Evolutionary conservation across 108 stramenopile species (phyloP), one percentile per base, ranked within the genome.

Genomic region (Skeletonema tropicum): DNA sequence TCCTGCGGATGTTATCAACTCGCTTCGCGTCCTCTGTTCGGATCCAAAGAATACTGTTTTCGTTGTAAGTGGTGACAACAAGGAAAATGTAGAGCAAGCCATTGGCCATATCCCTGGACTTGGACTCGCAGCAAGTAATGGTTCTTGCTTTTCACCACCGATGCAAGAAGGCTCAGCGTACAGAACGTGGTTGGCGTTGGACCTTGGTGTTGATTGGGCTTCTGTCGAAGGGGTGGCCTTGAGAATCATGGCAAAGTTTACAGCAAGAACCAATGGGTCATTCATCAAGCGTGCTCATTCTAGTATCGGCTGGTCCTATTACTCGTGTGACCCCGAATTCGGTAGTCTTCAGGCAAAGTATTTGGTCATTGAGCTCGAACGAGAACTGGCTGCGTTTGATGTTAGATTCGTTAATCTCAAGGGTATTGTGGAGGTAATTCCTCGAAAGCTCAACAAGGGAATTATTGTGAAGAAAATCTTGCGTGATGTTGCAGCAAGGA

Each of bases 321-420:
- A 87, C 73, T 62, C 83, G 8, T 84, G 88, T 1, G 93, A 94
- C 64, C 93, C 93, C 5, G 93, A 94, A 67, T 94, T 90, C 77
- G 93, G 92, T 12, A 61, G 61, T 15, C 88, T 84, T 41, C 90
- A 92, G 62, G 93, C 92, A 14, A 66, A 74, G 61, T 71, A 87
- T 57, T 71, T 94, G 2, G 86, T 78, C 23, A 58, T 57, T 12
- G 91, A 93, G 61, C 85, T 92, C 15, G 83, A 89, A 74, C 57
- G 68, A 48, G 84, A 83, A 30, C 76, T 93, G 32, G 72, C 61
- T 23, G 72, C 83, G 25, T 84, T 83, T 33, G 90, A 90, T 60
- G 86, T 90, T 5, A 83, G 84, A 19, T 87, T 92, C 6, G 79
- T 69, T 13, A 70, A 70, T 31, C 52, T 80, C 23, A 76, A 80